Base-by-base conservation (phyloP, 768 basidiomycete genomes). In the Pleurotus tuoliensis region DNA sequence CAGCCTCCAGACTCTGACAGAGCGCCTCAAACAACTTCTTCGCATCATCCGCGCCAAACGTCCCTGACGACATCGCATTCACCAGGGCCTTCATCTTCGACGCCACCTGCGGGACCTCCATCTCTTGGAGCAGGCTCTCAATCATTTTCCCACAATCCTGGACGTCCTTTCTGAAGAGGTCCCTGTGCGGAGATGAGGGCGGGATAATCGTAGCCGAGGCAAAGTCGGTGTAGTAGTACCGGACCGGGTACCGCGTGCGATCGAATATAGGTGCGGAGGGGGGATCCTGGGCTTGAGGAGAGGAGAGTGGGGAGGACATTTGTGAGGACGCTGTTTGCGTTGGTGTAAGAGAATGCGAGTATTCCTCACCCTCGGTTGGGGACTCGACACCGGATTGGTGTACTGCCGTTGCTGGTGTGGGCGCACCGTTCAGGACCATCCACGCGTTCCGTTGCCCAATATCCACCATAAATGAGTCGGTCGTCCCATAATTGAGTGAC, bases 1-100 rank as follows among this genome's bases (percentile, higher is more conserved):
- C 63, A 3, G 73, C 68, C 34, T 79, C 75, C 12, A 82, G 64
- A 5, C 77, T 69, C 55, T 73, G 73, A 58, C 75, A 77, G 5
- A 80, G 64, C 9, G 78, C 77, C 58, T 82, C 80, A 55, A 82
- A 81, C 46, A 81, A 67, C 50, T 76, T 76, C 9, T 76, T 71
- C 1, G 79, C 67, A 49, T 77, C 78, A 38, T 83, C 78, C 1
- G 79, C 80, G n/a, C 70, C 72, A 59, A 81, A 81, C 24, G 71
- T 73, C 25, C 78, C 77, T 2, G 70, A 61, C 0, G 63, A 69
- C 80, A 83, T 82, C n/a, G 76, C 74, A 38, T 71, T 73, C 9
- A 77, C 73, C 8, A 83, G 66, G 0, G 76, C 67, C 39, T 73
- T 75, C 56, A 81, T 66, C 55, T 78, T 81, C 1, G 58, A 52